These are phyloP conservation scores for Gloeopeniophorella convolvens DNA, from an alignment of 768 basidiomycete species.

Conservation along the genomic window DNA sequence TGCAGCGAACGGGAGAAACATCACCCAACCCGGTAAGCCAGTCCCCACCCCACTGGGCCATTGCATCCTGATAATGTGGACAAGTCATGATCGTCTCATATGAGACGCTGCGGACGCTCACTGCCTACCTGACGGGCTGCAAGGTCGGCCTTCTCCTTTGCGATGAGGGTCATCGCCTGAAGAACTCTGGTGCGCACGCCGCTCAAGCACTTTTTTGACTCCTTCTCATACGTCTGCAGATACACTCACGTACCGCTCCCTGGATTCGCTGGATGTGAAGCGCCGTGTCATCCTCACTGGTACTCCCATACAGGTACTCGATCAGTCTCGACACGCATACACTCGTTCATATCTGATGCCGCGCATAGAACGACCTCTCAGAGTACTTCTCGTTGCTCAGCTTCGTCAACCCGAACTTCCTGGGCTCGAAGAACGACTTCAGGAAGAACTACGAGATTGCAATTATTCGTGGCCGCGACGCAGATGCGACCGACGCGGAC, in stretches of 20 bases:
- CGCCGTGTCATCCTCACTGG: constrained; percentile 92
- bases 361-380: constrained; percentile 77
- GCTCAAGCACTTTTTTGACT: neutral
- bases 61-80: neutral
- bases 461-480: constrained; percentile 87
- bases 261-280: constrained; percentile 77
- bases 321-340: neutral
- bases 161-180: constrained; percentile 95
- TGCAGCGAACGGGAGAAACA: constrained; percentile 78
- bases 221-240: constrained; percentile 38
- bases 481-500: constrained; percentile 70
- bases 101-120: constrained; percentile 83
- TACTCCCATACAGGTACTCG: constrained; percentile 77
- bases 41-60: neutral
- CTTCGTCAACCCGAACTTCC: constrained; percentile 87
- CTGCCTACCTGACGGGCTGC: constrained; percentile 68
- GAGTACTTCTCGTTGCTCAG: constrained; percentile 92
- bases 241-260: constrained; percentile 78
- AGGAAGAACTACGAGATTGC: constrained; percentile 91
- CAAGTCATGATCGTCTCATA: constrained; percentile 98
- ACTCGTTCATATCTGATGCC: neutral
- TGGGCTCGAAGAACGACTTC: constrained; percentile 86
- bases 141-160: constrained; percentile 89
- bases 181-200: constrained; percentile 75
- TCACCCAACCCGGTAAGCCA: constrained; percentile 78